Conservation (phyloP, 108 stramenopile genomes). For the Conticribra guillardii region DNA sequence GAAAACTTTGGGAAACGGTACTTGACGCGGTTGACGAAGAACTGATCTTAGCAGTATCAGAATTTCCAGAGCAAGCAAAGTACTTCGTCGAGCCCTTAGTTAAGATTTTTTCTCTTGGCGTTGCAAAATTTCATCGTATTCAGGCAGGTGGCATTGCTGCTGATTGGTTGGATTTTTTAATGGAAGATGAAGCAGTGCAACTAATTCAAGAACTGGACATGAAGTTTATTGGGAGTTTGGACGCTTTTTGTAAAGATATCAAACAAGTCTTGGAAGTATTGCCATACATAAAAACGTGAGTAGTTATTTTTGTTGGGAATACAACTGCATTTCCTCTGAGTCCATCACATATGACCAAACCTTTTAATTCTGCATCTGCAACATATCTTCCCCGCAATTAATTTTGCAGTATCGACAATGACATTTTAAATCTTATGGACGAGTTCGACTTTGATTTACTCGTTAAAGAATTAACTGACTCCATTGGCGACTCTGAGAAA, state of each 20-base stretch:
- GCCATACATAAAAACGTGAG: slow-evolving; percentile 87
- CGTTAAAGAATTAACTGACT: slow-evolving; percentile 72
- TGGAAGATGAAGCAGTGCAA: slow-evolving; percentile 73
- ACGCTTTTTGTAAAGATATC: slow-evolving; percentile 76
- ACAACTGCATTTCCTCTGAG: background rate
- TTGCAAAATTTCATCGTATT: slow-evolving; percentile 78
- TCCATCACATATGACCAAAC: background rate
- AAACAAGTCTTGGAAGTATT: slow-evolving; percentile 76
- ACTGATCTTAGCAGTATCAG: slow-evolving; percentile 63
- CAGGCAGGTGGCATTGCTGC: slow-evolving; percentile 57
- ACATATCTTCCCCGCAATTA: slow-evolving; percentile 1
- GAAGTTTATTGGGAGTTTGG: slow-evolving; percentile 72
- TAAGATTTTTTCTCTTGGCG: slow-evolving; percentile 84
- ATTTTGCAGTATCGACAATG: slow-evolving; percentile 76
- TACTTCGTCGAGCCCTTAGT: slow-evolving; percentile 70
- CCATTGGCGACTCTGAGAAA: slow-evolving; percentile 68
- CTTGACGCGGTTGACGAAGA: slow-evolving; percentile 87
- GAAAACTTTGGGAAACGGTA: slow-evolving; percentile 82
- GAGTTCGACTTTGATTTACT: slow-evolving; percentile 78
- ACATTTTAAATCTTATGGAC: slow-evolving; percentile 86
- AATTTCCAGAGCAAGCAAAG: slow-evolving; percentile 66
- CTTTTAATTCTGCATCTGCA: background rate
- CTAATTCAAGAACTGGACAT: slow-evolving; percentile 86
- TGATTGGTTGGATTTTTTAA: slow-evolving; percentile 84
- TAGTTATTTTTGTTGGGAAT: background rate